Percentiles rank a stretch among this genome's conserved stretches.
Conservation (phyloP, 139 green algal species). For the Medakamo hakoo region DNA sequence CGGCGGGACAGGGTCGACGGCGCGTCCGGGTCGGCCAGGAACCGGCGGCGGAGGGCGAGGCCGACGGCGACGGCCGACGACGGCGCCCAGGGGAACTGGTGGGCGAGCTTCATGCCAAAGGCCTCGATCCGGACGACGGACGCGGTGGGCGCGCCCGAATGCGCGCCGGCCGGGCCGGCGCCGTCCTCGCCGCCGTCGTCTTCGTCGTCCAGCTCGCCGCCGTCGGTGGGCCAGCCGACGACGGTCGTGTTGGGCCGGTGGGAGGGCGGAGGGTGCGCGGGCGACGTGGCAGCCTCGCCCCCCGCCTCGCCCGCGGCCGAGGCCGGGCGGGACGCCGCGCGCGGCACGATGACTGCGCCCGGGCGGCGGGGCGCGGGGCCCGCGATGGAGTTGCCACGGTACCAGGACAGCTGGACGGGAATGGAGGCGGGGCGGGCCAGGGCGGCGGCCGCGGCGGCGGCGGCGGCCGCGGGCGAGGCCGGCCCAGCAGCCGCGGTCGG, state of each 20-base stretch:
- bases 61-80: conserved; percentile 23
- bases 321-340: no score
- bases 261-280: no score
- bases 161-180: conserved; percentile 7
- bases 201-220: conserved; percentile 1
- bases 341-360: no score
- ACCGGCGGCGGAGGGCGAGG: conserved; percentile 31
- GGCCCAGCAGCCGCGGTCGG: no score
- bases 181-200: neutral
- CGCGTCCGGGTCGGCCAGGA: conserved; percentile 7
- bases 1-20: conserved; percentile 8
- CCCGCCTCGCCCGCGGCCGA: no score
- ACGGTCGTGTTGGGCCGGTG: no score
- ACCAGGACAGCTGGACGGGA: conserved; percentile 12
- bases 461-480: neutral
- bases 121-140: conserved; percentile 6
- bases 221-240: neutral
- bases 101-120: conserved; percentile 17
- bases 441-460: no score
- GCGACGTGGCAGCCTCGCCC: no score
- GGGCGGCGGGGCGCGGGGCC: neutral
- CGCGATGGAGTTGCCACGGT: conserved; percentile 12
- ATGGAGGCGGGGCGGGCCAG: neutral
- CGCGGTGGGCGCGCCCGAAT: no score
- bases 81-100: conserved; percentile 22